Evolutionary conservation across 768 basidiomycete species (phyloP).

Genomic region (Suillus plorans): DNA sequence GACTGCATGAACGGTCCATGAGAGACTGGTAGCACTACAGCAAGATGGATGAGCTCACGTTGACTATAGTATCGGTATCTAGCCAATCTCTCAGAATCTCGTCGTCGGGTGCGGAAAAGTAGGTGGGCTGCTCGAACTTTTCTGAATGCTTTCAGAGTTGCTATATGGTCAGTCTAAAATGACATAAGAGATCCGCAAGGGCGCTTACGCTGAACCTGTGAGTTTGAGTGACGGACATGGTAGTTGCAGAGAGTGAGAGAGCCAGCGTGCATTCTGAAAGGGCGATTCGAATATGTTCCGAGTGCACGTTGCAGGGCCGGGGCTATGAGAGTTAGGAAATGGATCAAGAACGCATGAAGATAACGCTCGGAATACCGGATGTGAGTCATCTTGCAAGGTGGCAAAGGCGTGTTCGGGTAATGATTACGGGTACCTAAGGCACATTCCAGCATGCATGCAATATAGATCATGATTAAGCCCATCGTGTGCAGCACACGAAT

Average conservation of each 20-base stretch:
- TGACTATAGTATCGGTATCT: slow-evolving; percentile 27
- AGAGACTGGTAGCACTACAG: slow-evolving; percentile 6
- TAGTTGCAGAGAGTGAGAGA: slow-evolving; percentile 9
- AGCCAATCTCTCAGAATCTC: slow-evolving; percentile 21
- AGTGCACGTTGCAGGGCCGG: slow-evolving; percentile 10
- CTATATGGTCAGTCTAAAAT: background rate
- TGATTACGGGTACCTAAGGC: slow-evolving; percentile 2
- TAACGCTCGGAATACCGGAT: slow-evolving; percentile 10
- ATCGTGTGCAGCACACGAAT: background rate
- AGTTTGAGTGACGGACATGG: slow-evolving; percentile 11
- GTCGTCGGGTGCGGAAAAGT: slow-evolving; percentile 10
- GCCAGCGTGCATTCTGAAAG: slow-evolving; percentile 6
- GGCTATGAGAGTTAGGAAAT: slow-evolving; percentile 6
- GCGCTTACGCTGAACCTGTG: slow-evolving; percentile 10
- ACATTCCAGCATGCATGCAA: background rate
- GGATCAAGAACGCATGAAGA: slow-evolving; percentile 9
- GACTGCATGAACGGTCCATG: slow-evolving; percentile 14
- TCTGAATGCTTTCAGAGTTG: slow-evolving; percentile 9
- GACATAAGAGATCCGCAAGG: background rate
- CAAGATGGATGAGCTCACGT: slow-evolving; percentile 17
- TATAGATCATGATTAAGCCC: background rate
- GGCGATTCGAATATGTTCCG: slow-evolving; percentile 7
- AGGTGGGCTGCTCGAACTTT: slow-evolving; percentile 9
- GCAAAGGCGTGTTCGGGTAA: slow-evolving; percentile 29
- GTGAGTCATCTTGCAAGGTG: slow-evolving; percentile 24